Base-by-base conservation (phyloP, 768 basidiomycete genomes). In the Suillus tomentosus region DNA sequence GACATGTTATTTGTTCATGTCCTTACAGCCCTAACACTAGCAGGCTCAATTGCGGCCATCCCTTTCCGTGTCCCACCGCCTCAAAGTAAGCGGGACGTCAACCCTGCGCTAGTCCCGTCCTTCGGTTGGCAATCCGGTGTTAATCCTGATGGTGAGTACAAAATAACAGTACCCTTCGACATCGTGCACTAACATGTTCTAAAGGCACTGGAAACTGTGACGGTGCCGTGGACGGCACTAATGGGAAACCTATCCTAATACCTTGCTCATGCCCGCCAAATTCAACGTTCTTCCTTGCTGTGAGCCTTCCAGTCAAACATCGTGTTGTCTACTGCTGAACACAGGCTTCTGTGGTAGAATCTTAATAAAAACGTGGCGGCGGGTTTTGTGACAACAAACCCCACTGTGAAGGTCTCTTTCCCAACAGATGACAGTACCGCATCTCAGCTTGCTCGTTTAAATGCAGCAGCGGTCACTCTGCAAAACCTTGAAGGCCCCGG, bases 401-500 rank as follows among this genome's bases (percentile, higher is more conserved):
- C 90, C 11, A 71, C 77, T 2, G 78, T 91, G 60, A 61, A 72
- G 17, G 76, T 91, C 3, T 79, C 82, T 15, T 93, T 89, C 81
- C 90, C 89, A 2, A 82, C 82, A 2, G 88, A 86, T 68, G 77
- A 80, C 67, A 85, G 84, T 7, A 80, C 78, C 62, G 74, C 72
- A 9, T 84, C 85, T 55, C 79, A 85, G 70, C 73, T 83, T 53
- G 78, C 85, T 0, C 85, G 90, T 39, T 78, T 92, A 64, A 77
- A 84, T 55, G 81, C 89, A 34, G 81, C 85, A 6, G 70, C 86
- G 13, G 82, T 89, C 43, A 88, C 90, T 7, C 77, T 92, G n/a
- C 91, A 92, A 77, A 92, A 92, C 73, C 72, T 92, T 48, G 78
- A 81, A 57, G 90, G 89, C 1, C 80, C 87, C 0, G 91, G 90